Base-by-base conservation (phyloP, 306 rosid species). In the Carpinus fangiana region DNA sequence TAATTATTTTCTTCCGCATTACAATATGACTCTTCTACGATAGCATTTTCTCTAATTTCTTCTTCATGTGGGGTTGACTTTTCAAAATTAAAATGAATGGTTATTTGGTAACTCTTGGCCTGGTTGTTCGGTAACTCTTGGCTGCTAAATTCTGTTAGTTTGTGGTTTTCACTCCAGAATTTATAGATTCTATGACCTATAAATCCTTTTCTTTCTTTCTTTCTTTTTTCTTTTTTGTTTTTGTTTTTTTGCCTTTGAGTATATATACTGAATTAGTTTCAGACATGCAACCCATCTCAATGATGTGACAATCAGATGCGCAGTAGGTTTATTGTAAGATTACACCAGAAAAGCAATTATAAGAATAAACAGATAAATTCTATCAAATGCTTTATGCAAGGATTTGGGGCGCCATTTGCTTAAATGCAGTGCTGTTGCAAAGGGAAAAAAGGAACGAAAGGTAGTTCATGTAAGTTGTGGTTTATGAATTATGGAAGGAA, bases 321-420 rank as follows among this genome's bases (percentile, higher is more conserved):
- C 28, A 38, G 23, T 66, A 66, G 72, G 72, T 38, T 66, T 41
- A 6, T 62, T 28, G 28, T 31, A 31, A 12, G 43, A 61, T 34
- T 26, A 6, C 45, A 62, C 69, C 41, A 13, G 41, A 28, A 31
- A 62, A 62, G 69, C 18, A 14, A 62, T 62, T 6, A 34, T 62
- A 31, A 62, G 31, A 62, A 12, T 31, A 61, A 59, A 59, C 34
- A 23, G n/a, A 28, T 13, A 8, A 31, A 62, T 34, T 12, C 38
- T 14, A 31, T 67, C 72, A 67, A 36, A 67, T 11, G 72, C 51
- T 34, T 28, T 67, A 41, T 67, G 72, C 72, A 18, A 38, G 28
- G 72, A 41, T 67, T 3, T 67, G 13, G 69, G 72, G 72, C 4
- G 5, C 11, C 51, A 9, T 18, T 13, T 62, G 0, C 69, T 62